Conservation (phyloP, 176 grass and related monocot species). For the Triticum monococcum region DNA sequence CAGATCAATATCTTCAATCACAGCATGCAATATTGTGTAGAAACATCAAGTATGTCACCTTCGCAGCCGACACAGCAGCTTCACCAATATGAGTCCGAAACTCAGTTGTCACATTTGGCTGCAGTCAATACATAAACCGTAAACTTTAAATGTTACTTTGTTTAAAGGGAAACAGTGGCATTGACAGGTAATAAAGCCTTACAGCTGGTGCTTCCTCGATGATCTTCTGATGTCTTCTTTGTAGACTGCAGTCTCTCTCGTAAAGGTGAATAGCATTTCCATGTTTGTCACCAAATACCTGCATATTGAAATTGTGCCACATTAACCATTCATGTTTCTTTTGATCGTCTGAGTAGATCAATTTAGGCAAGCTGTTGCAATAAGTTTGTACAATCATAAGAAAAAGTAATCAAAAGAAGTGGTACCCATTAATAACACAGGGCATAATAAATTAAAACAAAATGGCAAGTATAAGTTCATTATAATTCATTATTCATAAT, state of each 20-base stretch:
- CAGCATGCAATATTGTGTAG: constrained; percentile 4
- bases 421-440: not conserved
- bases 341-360: not conserved
- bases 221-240: constrained; percentile 97
- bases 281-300: constrained; percentile 92
- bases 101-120: constrained; percentile 76
- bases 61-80: constrained; percentile 91
- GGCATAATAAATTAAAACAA: not conserved
- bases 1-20: not conserved
- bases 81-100: constrained; percentile 75
- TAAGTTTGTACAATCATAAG: not conserved
- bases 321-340: not conserved
- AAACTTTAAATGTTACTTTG: not conserved
- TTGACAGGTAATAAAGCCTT: constrained; percentile 36
- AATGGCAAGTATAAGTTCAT: not conserved
- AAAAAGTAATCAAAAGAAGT: not conserved
- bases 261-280: constrained; percentile 92
- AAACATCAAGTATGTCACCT: constrained; percentile 52
- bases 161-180: constrained; percentile 7
- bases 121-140: constrained; percentile 31
- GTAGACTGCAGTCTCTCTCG: constrained; percentile 97
- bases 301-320: constrained; percentile 13
- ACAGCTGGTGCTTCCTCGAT: constrained; percentile 98
- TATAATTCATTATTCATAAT: not conserved
- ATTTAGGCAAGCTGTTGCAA: not conserved